Evolutionary conservation across 176 grass and related monocot species (phyloP).

Genomic region (Phoenix dactylifera): DNA sequence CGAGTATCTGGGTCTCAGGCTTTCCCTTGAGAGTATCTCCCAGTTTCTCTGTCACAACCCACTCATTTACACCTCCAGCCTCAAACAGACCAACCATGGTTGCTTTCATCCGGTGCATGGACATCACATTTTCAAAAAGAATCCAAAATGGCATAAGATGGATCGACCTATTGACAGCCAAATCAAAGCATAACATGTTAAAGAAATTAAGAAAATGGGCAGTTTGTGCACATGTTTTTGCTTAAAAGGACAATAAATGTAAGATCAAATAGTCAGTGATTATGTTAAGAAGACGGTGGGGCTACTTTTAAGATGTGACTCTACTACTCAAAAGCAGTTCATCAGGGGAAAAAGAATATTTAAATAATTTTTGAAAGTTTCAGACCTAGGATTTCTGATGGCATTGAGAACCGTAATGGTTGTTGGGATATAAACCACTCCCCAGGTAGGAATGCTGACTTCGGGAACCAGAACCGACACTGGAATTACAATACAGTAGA

Average conservation of each 20-base stretch:
- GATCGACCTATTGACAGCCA: conserved; percentile 38
- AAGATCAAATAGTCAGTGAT: not conserved
- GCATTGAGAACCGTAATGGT: conserved; percentile 76
- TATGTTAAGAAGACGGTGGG: no score
- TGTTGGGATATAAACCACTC: conserved; percentile 74
- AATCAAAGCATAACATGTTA: not conserved
- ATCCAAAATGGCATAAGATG: conserved; percentile 94
- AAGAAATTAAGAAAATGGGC: not conserved
- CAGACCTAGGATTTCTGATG: conserved; percentile 72
- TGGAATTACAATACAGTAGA: conserved; percentile 83
- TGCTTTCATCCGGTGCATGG: conserved; percentile 83
- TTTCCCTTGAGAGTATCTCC: conserved; percentile 36
- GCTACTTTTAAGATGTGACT: no score
- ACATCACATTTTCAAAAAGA: conserved; percentile 97
- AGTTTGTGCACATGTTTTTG: no score
- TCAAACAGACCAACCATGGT: conserved; percentile 79
- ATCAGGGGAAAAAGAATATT: no score
- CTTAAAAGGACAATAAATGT: not conserved
- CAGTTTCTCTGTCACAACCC: conserved; percentile 92
- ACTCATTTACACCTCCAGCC: conserved; percentile 68
- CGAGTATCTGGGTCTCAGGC: conserved; percentile 38
- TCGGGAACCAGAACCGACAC: conserved; percentile 76
- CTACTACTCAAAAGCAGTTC: no score
- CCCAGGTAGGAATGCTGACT: conserved; percentile 69
- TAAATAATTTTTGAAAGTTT: not conserved